Evolutionary conservation across 306 rosid species (phyloP).

Genomic region (Prunus campanulata): DNA sequence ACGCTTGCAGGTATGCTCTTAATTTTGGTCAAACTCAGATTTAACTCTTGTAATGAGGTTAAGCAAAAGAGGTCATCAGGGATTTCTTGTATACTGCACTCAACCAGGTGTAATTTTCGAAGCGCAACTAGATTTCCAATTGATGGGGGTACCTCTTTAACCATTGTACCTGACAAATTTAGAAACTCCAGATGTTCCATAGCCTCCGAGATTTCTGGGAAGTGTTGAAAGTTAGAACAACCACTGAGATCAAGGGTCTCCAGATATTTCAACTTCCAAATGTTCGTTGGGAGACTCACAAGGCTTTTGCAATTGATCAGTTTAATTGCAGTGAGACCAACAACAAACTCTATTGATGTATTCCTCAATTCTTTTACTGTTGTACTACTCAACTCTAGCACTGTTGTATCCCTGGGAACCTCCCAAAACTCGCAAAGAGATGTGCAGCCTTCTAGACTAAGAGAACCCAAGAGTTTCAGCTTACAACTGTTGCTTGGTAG

Average conservation of each 20-base stretch:
- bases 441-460: not conserved
- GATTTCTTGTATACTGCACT: too few species aligned
- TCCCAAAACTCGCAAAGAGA: not conserved
- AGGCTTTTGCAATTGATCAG: not conserved
- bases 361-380: not conserved
- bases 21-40: too few species aligned
- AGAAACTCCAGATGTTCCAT: not conserved
- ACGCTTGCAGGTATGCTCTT: too few species aligned
- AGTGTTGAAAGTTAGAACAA: not conserved
- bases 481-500: not conserved
- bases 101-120: not conserved
- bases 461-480: not conserved
- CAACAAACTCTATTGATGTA: not conserved
- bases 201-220: not conserved
- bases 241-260: not conserved
- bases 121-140: not conserved
- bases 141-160: too few species aligned
- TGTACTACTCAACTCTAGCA: not conserved
- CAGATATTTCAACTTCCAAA: not conserved
- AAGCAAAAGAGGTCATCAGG: too few species aligned
- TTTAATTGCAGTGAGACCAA: not conserved
- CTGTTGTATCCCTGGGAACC: not conserved
- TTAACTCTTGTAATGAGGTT: too few species aligned
- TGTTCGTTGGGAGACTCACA: not conserved
- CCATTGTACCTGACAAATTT: fast-evolving